Evolutionary conservation across 2,329 filamentous ascomycete genomes (phyloP), one percentile per base, ranked within the genome.

Genomic region (Cadophora malorum): DNA sequence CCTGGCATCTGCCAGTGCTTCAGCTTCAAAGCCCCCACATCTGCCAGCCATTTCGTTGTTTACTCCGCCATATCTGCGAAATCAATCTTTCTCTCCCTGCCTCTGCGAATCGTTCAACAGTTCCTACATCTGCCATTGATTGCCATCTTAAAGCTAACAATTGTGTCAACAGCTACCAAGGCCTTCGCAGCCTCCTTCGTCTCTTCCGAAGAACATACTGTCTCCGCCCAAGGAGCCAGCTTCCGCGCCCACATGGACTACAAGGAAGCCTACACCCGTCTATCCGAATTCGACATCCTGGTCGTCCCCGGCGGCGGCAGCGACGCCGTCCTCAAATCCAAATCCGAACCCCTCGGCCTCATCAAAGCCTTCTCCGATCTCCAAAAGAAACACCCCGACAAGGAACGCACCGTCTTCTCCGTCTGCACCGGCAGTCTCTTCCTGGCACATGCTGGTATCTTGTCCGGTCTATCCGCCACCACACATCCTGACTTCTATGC

Each of bases 401-500:
- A 91, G 75, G 93, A 96, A 84, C 91, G 93, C 74, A 94, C 92
- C 61, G 83, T 96, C 76, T 82, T 96, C 74, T 92, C 91, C 73
- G 84, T 96, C 79, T 94, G 91, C 83, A 93, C 91, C 58, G 93
- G 92, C 71, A 86, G 90, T 53, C 87, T 95, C 77, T 87, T 95
- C 81, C 87, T 95, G 62, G 93, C 90, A 70, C 84, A 91, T 76
- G 86, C 90, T 76, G 92, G 92, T 73, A 88, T 96, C 77, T 87
- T 96, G 69, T 88, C 90, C 72, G 93, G 93, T 71, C 84, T 96
- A 31, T 89, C 90, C 35, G 92, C 91, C 74, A 96, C 93, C 71
- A 95, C 91, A 67, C 93, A 96, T 79, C 90, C 91, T 69, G 91
- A 96, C 80, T 89, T 84, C 81, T 85, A 94, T 75, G 93, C 92